Conservation (phyloP, 345 rosid genomes). For the Euphorbia pulcherrima region DNA sequence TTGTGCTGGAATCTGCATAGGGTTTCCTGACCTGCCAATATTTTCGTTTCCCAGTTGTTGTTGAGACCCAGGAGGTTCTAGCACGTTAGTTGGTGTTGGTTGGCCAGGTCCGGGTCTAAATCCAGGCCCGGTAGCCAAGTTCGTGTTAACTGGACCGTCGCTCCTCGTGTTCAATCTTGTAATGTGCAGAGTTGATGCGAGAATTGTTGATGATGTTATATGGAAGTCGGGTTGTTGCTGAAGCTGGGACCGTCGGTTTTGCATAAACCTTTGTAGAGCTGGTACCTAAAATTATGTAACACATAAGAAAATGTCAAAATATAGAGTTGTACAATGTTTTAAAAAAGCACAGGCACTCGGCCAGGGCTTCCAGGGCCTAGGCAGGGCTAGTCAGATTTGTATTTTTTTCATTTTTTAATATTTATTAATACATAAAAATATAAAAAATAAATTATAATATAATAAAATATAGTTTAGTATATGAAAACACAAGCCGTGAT, state of each 20-base stretch:
- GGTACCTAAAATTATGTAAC: conserved; percentile 58
- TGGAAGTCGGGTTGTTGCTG: conserved; percentile 92
- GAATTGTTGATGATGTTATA: conserved; percentile 88
- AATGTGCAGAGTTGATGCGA: conserved; percentile 92
- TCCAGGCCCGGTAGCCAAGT: conserved; percentile 37
- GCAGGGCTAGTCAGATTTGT: too few relatives aligned
- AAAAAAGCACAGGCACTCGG: too few relatives aligned
- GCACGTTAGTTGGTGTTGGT: conserved; percentile 26
- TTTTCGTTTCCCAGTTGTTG: conserved; percentile 32
- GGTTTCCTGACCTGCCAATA: conserved; percentile 31
- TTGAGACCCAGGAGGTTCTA: conserved; percentile 26
- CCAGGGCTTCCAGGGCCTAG: too few relatives aligned
- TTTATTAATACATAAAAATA: too few relatives aligned
- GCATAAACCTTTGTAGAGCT: conserved; percentile 83
- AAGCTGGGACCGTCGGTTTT: conserved; percentile 66
- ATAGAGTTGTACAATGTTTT: background rate
- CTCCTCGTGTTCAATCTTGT: conserved; percentile 74
- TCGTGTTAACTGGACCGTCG: conserved; percentile 43
- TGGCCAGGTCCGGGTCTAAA: conserved; percentile 48
- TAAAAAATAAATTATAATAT: too few relatives aligned
- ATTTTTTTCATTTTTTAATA: too few relatives aligned
- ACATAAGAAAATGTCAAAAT: background rate
- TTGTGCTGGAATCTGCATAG: conserved; percentile 40
- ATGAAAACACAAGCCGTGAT: too few relatives aligned
- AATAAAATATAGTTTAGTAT: too few relatives aligned